Evolutionary conservation across 371 early-diverging fungal species (phyloP).

Genomic region (Mucor saturninus): DNA sequence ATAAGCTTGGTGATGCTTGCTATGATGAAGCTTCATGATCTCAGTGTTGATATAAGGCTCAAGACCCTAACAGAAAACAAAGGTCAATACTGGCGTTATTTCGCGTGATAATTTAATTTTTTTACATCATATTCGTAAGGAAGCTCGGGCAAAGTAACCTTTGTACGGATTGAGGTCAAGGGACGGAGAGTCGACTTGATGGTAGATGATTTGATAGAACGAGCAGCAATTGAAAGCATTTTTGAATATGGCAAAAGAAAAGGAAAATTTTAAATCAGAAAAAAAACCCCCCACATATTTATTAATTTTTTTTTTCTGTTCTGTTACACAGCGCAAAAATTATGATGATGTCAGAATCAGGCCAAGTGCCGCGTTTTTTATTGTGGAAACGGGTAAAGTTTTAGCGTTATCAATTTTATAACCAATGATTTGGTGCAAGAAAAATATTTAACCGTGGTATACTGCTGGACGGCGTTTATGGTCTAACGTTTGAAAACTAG

Average conservation of each 20-base stretch:
- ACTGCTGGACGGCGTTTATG: neutral
- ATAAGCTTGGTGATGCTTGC: conserved; percentile 93
- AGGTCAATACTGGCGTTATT: neutral
- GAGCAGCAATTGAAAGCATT: conserved; percentile 56
- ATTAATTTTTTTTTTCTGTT: conserved; percentile 9
- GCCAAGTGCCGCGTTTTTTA: neutral
- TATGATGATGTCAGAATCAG: conserved; percentile 17
- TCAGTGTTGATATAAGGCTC: conserved; percentile 93
- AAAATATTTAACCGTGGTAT: conserved; percentile 20
- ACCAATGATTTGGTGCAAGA: conserved; percentile 6
- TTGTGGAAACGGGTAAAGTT: neutral
- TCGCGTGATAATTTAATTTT: conserved; percentile 2
- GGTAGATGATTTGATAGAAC: conserved; percentile 42
- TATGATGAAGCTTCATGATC: conserved; percentile 96
- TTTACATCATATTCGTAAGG: conserved; percentile 74
- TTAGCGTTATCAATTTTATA: conserved; percentile 9
- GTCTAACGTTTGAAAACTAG: neutral
- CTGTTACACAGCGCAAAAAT: conserved; percentile 13
- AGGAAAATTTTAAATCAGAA: conserved; percentile 3
- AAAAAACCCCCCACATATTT: conserved; percentile 13
- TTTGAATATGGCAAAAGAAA: conserved; percentile 6
- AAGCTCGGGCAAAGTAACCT: conserved; percentile 76
- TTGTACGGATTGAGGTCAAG: conserved; percentile 58
- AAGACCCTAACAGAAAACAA: conserved; percentile 64
- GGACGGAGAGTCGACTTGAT: conserved; percentile 48